Conservation (phyloP, 805 yeast genomes). For the Dipodascopsis tothii region DNA sequence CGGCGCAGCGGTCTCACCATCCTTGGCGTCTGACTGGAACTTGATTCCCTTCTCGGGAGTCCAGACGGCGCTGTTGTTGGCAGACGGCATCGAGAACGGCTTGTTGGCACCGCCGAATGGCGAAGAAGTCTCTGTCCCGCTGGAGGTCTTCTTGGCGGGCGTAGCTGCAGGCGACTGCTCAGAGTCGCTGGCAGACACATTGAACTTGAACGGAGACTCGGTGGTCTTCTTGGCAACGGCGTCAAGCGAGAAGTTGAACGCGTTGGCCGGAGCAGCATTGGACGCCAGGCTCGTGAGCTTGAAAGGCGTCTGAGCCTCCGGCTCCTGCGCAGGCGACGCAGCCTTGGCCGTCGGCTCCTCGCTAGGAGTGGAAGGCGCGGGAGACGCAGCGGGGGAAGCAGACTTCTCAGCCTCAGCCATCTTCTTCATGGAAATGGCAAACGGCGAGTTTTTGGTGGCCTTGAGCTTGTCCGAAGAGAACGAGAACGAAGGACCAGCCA, state of each 20-base stretch:
- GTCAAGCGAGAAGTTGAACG: not conserved
- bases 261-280: not conserved
- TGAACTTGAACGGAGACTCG: slow-evolving; percentile 14
- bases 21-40: slow-evolving; percentile 26
- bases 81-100: not conserved
- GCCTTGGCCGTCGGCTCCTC: not conserved
- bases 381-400: not conserved
- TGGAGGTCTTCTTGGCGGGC: slow-evolving; percentile 1
- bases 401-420: not conserved
- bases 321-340: not conserved
- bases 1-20: slow-evolving; percentile 2
- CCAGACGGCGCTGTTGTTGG: slow-evolving; percentile 23
- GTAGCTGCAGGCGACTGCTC: too few species aligned
- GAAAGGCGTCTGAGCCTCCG: not conserved
- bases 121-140: not conserved
- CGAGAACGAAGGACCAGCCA: slow-evolving; percentile 9
- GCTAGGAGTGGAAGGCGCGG: not conserved
- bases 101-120: too few species aligned
- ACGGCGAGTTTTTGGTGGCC: not conserved
- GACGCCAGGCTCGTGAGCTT: not conserved
- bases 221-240: not conserved
- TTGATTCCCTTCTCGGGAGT: slow-evolving; percentile 31
- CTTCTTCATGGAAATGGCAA: not conserved
- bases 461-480: not conserved
- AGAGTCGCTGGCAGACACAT: too few species aligned